Base-by-base conservation (phyloP, 2,329 filamentous ascomycete genomes). In the Trichophyton simii region DNA sequence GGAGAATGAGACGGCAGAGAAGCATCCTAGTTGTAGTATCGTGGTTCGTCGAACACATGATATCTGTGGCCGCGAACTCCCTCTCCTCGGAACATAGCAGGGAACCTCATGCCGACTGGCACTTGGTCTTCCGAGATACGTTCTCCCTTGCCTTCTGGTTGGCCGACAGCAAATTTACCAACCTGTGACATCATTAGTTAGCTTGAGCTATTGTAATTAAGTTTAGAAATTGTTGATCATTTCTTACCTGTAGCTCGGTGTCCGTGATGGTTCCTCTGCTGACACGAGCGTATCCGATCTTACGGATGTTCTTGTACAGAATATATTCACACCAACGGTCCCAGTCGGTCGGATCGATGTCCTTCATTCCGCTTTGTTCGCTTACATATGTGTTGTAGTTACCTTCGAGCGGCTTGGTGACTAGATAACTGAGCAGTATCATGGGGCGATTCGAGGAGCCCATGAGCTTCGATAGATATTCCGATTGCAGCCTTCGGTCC, bases 271-370 rank as follows among this genome's bases (percentile, higher is more conserved):
- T 95, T 67, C 86, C 86, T 68, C 94, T 82, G 68, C 87, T 92
- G 59, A 99, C 87, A 60, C 94, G 81, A 3, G 94, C 94, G 72
- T 99, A 99, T 1, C 90, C 92, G 0, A 88, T 87, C 64, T 92
- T 83, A 75, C 86, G 87, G 64, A 99, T 76, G 11, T 86, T 86
- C 79, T 96, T 96, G 80, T 90, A 99, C 28, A 99, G 78, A 66
- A 99, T 96, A 75, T 99, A 99, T 78, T 99, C 92, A 78, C 94
- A 99, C 94, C 94, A 99, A 61, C 94, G 81, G 73, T 99, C 94
- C 91, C 91, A 96, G 72, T 99, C 94, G 2, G 80, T 86, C 0
- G 86, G 83, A 70, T 99, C 94, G 58, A 99, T 94, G 70, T 99
- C 94, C 69, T 89, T 86, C 94, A 99, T 99, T 8, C 91, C 89